A percentile compares a stretch with the other conserved stretches of the same genome.
These are phyloP conservation scores for Rhizomucor miehei DNA, from an alignment of 371 early-diverging fungal genomes.

Conservation along the genomic window DNA sequence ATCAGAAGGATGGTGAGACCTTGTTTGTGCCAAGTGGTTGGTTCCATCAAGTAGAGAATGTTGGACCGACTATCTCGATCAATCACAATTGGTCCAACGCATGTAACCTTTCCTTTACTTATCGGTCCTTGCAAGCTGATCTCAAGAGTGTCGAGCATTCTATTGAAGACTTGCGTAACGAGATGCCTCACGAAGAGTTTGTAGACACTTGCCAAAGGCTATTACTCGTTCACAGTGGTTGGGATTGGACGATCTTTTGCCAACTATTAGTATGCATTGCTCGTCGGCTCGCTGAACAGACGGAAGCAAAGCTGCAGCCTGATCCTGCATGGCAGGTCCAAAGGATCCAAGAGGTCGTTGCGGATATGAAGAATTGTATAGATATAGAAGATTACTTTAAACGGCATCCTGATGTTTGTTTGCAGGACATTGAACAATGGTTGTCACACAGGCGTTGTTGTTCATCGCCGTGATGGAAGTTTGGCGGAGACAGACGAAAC, in stretches of 20 bases:
- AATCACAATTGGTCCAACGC: slow-evolving; percentile 77
- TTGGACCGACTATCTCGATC: slow-evolving; percentile 72
- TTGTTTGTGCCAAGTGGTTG: slow-evolving; percentile 75
- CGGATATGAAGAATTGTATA: background rate
- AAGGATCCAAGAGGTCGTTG: slow-evolving; percentile 6
- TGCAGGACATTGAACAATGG: no score
- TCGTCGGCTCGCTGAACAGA: slow-evolving; percentile 6
- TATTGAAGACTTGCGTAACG: slow-evolving; percentile 52
- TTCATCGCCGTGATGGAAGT: no score
- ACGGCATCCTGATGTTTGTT: no score
- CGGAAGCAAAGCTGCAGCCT: slow-evolving; percentile 4
- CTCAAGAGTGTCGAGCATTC: slow-evolving; percentile 49
- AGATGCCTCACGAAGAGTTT: slow-evolving; percentile 46
- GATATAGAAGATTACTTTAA: no score
- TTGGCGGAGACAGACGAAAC: no score
- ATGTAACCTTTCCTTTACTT: slow-evolving; percentile 50
- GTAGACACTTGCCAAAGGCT: slow-evolving; percentile 47
- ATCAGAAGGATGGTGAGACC: slow-evolving; percentile 64
- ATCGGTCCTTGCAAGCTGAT: slow-evolving; percentile 44
- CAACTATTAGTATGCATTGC: slow-evolving; percentile 14
- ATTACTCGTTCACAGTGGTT: slow-evolving; percentile 54
- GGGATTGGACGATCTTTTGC: slow-evolving; percentile 51
- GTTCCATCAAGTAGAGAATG: slow-evolving; percentile 75
- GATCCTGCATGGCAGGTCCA: slow-evolving; percentile 16
- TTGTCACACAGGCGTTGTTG: no score